Evolutionary conservation across 1,139 yeast genomes (phyloP).

Genomic region (Geotrichum cucujoidarum): DNA sequence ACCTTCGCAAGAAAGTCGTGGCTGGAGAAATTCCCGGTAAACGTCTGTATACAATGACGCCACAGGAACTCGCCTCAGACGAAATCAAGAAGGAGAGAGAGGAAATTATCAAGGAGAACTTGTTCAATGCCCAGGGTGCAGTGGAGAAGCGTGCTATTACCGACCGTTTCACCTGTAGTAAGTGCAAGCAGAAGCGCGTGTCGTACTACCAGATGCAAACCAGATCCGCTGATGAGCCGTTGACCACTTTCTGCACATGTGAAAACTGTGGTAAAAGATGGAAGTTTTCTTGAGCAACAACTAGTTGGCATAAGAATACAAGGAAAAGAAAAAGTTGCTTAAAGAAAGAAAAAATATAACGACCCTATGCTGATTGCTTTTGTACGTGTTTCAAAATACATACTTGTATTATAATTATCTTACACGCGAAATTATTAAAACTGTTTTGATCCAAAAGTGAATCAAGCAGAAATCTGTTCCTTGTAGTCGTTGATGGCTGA

Average conservation of each 20-base stretch:
- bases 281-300: conserved; percentile 53
- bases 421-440: too few relatives aligned
- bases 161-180: conserved; percentile 94
- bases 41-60: conserved; percentile 71
- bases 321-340: background rate
- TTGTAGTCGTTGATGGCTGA: conserved; percentile 21
- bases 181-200: conserved; percentile 94
- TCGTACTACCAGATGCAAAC: conserved; percentile 97
- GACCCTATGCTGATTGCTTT: too few relatives aligned
- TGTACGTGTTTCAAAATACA: background rate
- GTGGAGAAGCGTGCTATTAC: conserved; percentile 93
- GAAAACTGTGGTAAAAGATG: conserved; percentile 96
- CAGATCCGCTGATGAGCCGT: conserved; percentile 96
- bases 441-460: background rate
- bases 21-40: conserved; percentile 60
- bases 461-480: background rate
- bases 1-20: conserved; percentile 64
- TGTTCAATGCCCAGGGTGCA: conserved; percentile 98
- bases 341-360: background rate
- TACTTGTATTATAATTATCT: background rate
- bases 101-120: conserved; percentile 77
- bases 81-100: conserved; percentile 84
- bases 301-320: background rate
- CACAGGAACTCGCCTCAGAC: conserved; percentile 88
- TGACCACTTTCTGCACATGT: conserved; percentile 96